These are phyloP conservation scores for Calonectria montana DNA, from an alignment of 2,329 filamentous ascomycete species.

Conservation along the genomic window DNA sequence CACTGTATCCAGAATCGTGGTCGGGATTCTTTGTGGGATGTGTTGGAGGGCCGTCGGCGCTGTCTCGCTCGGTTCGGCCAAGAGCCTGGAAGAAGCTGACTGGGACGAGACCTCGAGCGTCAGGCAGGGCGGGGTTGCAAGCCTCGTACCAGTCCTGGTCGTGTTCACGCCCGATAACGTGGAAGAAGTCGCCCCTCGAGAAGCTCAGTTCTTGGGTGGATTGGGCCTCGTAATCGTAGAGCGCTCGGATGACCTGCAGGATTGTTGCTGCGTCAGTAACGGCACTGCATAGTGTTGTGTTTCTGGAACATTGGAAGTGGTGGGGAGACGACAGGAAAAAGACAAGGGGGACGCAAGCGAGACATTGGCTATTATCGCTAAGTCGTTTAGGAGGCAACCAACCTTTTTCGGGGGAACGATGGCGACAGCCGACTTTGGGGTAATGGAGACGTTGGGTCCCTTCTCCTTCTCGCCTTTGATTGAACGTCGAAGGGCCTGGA, in stretches of 20 bases:
- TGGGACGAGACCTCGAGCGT: slow-evolving; percentile 90
- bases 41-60: slow-evolving; percentile 68
- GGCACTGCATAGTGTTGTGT: slow-evolving; percentile 21
- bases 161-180: slow-evolving; percentile 96
- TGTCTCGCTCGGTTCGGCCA: slow-evolving; percentile 92
- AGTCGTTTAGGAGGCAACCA: slow-evolving; percentile 45
- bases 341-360: slow-evolving; percentile 22
- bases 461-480: slow-evolving; percentile 90
- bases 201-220: slow-evolving; percentile 86
- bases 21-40: slow-evolving; percentile 70
- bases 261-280: slow-evolving; percentile 33
- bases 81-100: slow-evolving; percentile 94
- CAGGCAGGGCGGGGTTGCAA: slow-evolving; percentile 90
- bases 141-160: slow-evolving; percentile 98
- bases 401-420: slow-evolving; percentile 96
- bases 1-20: slow-evolving; percentile 88
- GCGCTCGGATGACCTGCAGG: slow-evolving; percentile 89
- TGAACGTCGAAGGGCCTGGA: slow-evolving; percentile 84
- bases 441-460: slow-evolving; percentile 76
- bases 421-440: slow-evolving; percentile 86
- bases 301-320: slow-evolving; percentile 28
- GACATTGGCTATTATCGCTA: slow-evolving; percentile 32
- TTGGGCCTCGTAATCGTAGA: slow-evolving; percentile 90
- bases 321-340: slow-evolving; percentile 26
- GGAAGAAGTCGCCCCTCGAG: slow-evolving; percentile 95